Base-by-base conservation (phyloP, 2,329 filamentous ascomycete species). In the Chaetomium strumarium region DNA sequence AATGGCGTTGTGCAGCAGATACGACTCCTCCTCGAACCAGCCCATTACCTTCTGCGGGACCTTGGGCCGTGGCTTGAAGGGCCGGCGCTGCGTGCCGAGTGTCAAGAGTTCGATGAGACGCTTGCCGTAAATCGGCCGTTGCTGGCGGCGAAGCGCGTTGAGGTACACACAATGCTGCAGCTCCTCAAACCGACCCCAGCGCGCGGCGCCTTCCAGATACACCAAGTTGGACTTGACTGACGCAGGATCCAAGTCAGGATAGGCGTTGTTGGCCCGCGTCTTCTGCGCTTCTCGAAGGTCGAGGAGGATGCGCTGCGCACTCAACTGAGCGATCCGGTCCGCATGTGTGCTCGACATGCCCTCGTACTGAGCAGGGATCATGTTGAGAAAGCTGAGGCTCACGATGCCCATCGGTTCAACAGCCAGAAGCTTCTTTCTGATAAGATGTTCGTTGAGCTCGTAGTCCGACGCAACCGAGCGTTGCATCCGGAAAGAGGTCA, bases 401-500 rank as follows among this genome's bases (percentile, higher is more conserved):
- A 90, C 83, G 11, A 73, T 75, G 43, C 75, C 78, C 70, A 88
- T 84, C 0, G 79, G 77, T 43, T 81, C 74, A 34, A 80, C 70
- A 17, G 77, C 73, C n/a, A 89, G 70, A 7, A 95, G 68, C 14
- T 79, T 79, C 46, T 77, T 78, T 17, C 86, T 80, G 40, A 97
- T 73, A 24, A 88, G 74, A 2, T 81, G 72, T 57, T 95, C 88
- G 31, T 85, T 87, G 48, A 81, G 75, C 60, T 86, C 84, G 63
- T 85, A 97, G 34, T 86, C 81, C 2, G 86, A 82, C 9, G 84
- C 75, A 2, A 90, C 84, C 2, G 91, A 95, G 58, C 78, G 86
- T 24, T 81, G 77, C 86, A 97, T 95, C 3, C 90, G 89, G 68
- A 96, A 95, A 1, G 93, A 97, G 0, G 92, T 99, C 71, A 95